A percentile compares a stretch with the other conserved stretches of the same genome.
Conservation (phyloP, 1,139 yeast genomes). For the Sugiyamaella sp. region DNA sequence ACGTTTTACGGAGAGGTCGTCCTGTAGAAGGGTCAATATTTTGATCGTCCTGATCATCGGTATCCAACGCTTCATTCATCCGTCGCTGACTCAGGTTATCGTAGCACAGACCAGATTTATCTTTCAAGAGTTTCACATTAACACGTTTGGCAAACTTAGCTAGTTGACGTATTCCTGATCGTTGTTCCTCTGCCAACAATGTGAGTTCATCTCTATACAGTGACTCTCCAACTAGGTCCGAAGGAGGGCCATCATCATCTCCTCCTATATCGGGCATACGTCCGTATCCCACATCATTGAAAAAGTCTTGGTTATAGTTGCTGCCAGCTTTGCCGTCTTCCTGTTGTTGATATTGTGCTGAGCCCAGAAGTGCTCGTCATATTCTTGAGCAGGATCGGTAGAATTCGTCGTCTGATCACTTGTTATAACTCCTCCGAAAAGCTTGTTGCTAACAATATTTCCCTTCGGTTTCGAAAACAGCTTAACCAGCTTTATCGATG, state of each 20-base stretch:
- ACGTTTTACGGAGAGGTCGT: constrained; percentile 4
- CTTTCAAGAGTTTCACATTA: constrained; percentile 77
- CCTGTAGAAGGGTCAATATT: constrained; percentile 8
- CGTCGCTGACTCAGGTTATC: constrained; percentile 28
- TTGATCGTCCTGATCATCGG: constrained; percentile 21
- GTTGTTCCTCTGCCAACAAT: constrained; percentile 22
- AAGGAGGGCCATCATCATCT: constrained; percentile 24
- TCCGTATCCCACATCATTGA: constrained; percentile 43
- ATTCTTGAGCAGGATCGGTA: constrained; percentile 10
- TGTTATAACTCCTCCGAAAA: constrained; percentile 15
- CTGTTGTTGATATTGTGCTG: constrained; percentile 48
- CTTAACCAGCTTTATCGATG: constrained; percentile 66
- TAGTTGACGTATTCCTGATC: constrained; percentile 59
- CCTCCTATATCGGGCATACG: constrained; percentile 26
- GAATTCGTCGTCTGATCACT: neutral
- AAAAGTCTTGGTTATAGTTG: constrained; percentile 51
- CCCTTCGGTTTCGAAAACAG: constrained; percentile 69
- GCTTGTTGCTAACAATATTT: constrained; percentile 24
- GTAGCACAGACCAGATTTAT: constrained; percentile 73
- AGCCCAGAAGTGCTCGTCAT: constrained; percentile 77
- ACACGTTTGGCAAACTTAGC: constrained; percentile 85
- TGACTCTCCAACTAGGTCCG: constrained; percentile 14
- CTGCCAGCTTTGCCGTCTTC: constrained; percentile 47
- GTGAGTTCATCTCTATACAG: constrained; percentile 13
- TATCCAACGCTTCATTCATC: constrained; percentile 4